Evolutionary conservation across 768 basidiomycete genomes (phyloP).

Genomic region (Rickenella mellea): DNA sequence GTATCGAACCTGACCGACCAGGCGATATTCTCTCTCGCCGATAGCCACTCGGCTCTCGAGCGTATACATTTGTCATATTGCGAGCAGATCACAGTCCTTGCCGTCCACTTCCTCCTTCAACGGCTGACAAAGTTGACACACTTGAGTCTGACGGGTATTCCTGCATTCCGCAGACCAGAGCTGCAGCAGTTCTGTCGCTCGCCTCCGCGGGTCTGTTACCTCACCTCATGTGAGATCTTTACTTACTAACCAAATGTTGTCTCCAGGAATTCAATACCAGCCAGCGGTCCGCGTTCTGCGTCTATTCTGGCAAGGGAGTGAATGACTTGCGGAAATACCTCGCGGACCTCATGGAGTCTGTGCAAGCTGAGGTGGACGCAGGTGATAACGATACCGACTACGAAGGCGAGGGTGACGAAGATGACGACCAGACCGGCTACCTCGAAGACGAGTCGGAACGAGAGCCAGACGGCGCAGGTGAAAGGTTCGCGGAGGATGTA

Average conservation of each 20-base stretch:
- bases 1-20: conserved; percentile 91
- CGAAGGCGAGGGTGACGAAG: conserved; percentile 49
- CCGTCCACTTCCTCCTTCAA: conserved; percentile 82
- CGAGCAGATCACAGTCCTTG: conserved; percentile 87
- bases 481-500: conserved; percentile 42
- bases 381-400: conserved; percentile 27
- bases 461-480: conserved; percentile 25
- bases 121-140: conserved; percentile 89
- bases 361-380: conserved; percentile 54
- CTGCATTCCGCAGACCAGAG: conserved; percentile 76
- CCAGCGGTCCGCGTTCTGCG: conserved; percentile 88
- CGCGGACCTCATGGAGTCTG: conserved; percentile 63
- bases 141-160: conserved; percentile 94
- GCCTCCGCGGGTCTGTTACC: conserved; percentile 64
- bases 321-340: conserved; percentile 72
- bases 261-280: conserved; percentile 81
- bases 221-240: neutral
- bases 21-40: conserved; percentile 80
- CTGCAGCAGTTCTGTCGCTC: conserved; percentile 85
- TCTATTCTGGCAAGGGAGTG: conserved; percentile 91
- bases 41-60: conserved; percentile 80
- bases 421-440: conserved; percentile 40
- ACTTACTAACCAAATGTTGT: conserved; percentile 1
- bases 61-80: conserved; percentile 97
- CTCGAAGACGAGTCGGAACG: conserved; percentile 26